A percentile compares a stretch with the other conserved stretches of the same genome.
These are phyloP conservation scores for Xylaria cubensis DNA, from an alignment of 495 filamentous ascomycete genomes.

Conservation along the genomic window DNA sequence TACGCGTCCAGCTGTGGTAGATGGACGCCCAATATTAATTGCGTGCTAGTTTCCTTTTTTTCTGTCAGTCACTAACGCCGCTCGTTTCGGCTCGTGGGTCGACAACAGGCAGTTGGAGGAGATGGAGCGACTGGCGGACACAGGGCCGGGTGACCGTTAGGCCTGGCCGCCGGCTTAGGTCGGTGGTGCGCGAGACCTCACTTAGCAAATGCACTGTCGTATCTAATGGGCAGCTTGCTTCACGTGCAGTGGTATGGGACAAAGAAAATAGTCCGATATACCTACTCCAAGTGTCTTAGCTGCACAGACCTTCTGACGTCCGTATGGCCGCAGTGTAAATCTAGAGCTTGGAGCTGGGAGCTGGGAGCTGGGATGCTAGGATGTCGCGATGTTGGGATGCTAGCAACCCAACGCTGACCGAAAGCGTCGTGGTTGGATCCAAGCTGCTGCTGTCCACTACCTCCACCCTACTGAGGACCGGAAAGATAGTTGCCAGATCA, in stretches of 20 bases:
- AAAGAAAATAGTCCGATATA: constrained; percentile 27
- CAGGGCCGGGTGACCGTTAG: constrained; percentile 31
- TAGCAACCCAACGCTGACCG: constrained; percentile 11
- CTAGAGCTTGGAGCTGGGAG: constrained; percentile 1
- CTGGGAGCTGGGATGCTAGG: background rate
- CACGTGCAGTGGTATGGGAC: constrained; percentile 18
- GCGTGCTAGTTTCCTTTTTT: constrained; percentile 11
- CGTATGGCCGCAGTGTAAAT: constrained; percentile 22
- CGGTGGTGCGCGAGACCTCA: constrained; percentile 18
- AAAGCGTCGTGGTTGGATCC: constrained; percentile 5
- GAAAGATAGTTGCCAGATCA: constrained; percentile 4
- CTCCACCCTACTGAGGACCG: background rate
- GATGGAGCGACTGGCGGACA: constrained; percentile 23
- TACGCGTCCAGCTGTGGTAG: constrained; percentile 39
- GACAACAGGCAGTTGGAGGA: constrained; percentile 22
- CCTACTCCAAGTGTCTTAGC: constrained; percentile 27
- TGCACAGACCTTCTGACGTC: background rate
- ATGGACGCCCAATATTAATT: constrained; percentile 30
- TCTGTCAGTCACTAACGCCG: background rate
- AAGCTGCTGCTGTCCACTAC: background rate
- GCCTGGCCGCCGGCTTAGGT: constrained; percentile 23
- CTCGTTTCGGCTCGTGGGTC: constrained; percentile 20
- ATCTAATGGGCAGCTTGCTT: constrained; percentile 24
- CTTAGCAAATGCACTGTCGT: constrained; percentile 25
- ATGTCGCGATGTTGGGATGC: background rate